Conservation (phyloP, 2,329 filamentous ascomycete genomes). For the Ilyonectria mors-panacis region DNA sequence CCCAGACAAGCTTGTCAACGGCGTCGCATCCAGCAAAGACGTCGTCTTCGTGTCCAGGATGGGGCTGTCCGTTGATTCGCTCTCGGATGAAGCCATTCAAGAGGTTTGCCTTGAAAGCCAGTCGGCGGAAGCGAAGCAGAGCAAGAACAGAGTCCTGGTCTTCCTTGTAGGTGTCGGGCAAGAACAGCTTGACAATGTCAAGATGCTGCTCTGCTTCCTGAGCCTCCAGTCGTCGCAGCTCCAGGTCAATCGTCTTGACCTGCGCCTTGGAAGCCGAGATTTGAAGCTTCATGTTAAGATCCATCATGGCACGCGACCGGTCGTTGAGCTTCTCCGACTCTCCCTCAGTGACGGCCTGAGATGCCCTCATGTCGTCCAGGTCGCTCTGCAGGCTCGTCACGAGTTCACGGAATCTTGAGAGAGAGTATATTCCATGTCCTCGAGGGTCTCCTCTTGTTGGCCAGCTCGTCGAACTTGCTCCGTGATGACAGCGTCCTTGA, state of each 20-base stretch:
- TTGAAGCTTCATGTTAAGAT: slow-evolving; percentile 95
- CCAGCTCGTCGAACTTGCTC: slow-evolving; percentile 82
- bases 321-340: slow-evolving; percentile 92
- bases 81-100: slow-evolving; percentile 86
- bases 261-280: slow-evolving; percentile 92
- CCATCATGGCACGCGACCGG: slow-evolving; percentile 94
- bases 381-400: slow-evolving; percentile 89
- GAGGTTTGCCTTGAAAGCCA: slow-evolving; percentile 89
- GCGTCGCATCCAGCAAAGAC: slow-evolving; percentile 85
- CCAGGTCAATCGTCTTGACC: slow-evolving; percentile 93
- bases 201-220: slow-evolving; percentile 92
- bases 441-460: slow-evolving; percentile 84
- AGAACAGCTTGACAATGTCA: slow-evolving; percentile 88
- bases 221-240: slow-evolving; percentile 87
- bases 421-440: slow-evolving; percentile 92
- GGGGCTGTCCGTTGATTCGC: slow-evolving; percentile 76
- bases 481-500: slow-evolving; percentile 86
- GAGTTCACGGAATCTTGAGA: slow-evolving; percentile 89
- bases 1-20: slow-evolving; percentile 87
- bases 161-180: slow-evolving; percentile 85
- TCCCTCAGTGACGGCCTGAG: slow-evolving; percentile 91
- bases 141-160: slow-evolving; percentile 92
- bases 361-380: slow-evolving; percentile 91
- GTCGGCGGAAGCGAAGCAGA: slow-evolving; percentile 87
- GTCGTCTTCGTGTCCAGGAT: slow-evolving; percentile 82